Base-by-base conservation (phyloP, 2,329 filamentous ascomycete genomes). In the Pezicula rhizophila region DNA sequence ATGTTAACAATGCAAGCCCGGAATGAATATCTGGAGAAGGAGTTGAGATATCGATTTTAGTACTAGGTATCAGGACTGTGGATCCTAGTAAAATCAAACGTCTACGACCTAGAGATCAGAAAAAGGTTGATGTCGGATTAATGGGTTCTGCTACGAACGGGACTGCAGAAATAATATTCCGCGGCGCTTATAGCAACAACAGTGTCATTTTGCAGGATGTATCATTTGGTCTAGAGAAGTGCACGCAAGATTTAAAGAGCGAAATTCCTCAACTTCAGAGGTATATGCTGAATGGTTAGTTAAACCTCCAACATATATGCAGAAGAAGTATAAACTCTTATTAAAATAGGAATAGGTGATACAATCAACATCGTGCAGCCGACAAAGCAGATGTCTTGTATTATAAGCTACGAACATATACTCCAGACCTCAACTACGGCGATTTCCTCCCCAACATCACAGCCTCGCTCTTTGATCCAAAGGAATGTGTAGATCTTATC, bases 361-460 rank as follows among this genome's bases (percentile, higher is more conserved):
- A 73, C 44, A 68, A 52, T 45, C 15, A 11, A 15, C 8, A 46
- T 42, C 35, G 38, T 23, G 47, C 44, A 8, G 12, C 38, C 10
- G 47, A 47, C 17, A 28, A 35, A 14, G 44, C 48, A 23, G 23
- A 23, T 7, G 6, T 23, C 10, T 50, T 48, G 15, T 8, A 73
- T 37, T 76, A 80, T 54, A 69, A 75, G 14, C 65, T 77, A 0
- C 61, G 67, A 18, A 76, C 68, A 0, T 79, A 76, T 52, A 76
- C 77, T 0, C 67, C 68, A 0, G 58, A 77, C 28, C 66, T 73
- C 57, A 68, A 67, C 10, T 80, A 81, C 56, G 77, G 80, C 51
- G 76, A 80, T 56, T 74, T 74, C 43, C 73, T 80, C 54, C 60
- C 65, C 2, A 66, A 75, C 49, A 80, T 79, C 61, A 79, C 74